Evolutionary conservation across 208 protist species (phyloP).

Genomic region (Balamuthia mandrillaris): DNA sequence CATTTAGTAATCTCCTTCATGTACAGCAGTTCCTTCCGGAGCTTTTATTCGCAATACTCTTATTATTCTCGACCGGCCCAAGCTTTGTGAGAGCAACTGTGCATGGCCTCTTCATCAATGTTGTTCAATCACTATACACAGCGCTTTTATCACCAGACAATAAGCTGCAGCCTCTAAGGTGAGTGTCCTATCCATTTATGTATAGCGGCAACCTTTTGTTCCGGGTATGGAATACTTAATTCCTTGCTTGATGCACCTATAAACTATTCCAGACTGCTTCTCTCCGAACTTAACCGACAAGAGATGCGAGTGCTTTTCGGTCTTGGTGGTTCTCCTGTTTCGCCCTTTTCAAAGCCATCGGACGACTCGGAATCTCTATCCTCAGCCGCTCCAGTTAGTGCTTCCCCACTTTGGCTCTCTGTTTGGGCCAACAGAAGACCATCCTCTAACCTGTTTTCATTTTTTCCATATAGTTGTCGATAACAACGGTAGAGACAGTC

Average conservation of each 20-base stretch:
- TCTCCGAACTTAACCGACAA: slow-evolving; percentile 46
- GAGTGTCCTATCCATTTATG: too few relatives aligned
- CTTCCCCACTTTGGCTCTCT: too few relatives aligned
- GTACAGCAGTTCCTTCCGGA: slow-evolving; percentile 52
- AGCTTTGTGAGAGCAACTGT: slow-evolving; percentile 28
- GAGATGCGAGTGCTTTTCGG: slow-evolving; percentile 50
- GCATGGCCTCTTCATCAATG: slow-evolving; percentile 56
- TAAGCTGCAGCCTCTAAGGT: slow-evolving; percentile 1
- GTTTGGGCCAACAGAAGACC: neutral
- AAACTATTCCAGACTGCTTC: too few relatives aligned
- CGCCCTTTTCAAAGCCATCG: neutral
- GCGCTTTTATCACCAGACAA: neutral
- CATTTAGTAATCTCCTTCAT: slow-evolving; percentile 58
- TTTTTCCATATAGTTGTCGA: neutral
- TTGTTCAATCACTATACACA: slow-evolving; percentile 59
- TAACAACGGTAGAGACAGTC: slow-evolving; percentile 14
- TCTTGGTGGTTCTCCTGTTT: slow-evolving; percentile 21
- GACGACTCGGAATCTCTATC: neutral
- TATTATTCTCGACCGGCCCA: slow-evolving; percentile 42
- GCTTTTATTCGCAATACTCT: slow-evolving; percentile 48
- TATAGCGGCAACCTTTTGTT: too few relatives aligned
- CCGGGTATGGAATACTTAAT: too few relatives aligned
- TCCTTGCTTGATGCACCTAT: too few relatives aligned
- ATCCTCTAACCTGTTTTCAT: neutral
- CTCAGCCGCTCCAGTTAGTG: neutral